Evolutionary conservation across 2,329 filamentous ascomycete genomes (phyloP), one percentile per base, ranked within the genome.

Genomic region (Trichoderma aggressivum): DNA sequence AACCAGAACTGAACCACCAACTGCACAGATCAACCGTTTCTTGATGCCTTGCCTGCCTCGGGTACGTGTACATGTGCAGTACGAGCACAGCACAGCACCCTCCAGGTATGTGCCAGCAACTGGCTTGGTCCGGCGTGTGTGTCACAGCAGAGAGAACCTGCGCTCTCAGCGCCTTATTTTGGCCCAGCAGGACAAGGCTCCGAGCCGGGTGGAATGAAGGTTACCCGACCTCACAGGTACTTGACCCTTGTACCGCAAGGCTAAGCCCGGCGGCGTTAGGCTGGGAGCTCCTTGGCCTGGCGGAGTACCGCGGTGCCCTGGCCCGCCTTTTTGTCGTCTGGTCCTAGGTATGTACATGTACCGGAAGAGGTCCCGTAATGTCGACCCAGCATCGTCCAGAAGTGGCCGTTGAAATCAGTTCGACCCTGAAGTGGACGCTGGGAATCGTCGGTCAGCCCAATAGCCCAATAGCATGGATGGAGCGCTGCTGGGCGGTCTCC

Each of bases 271-370:
- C 18, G 26, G 24, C 60, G 70, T 65, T 71, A 71, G 60, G 61
- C 55, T 66, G 55, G 30, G 32, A 71, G 70, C 70, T 62, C 59
- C 70, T 71, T 70, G 65, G 70, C 64, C 64, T 32, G 34, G 64
- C 59, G 65, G 70, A 71, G 63, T 56, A 56, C 55, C 61, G 56
- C 63, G 58, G 58, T 62, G 64, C 70, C 70, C 70, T 71, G 70
- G 65, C 70, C 70, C 64, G 70, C 70, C 70, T 59, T 70, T 43
- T 68, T 69, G 68, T 70, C 67, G 56, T 61, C 26, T 28, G 26
- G 26, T 28, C 59, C 47, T 28, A 56, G 68, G 59, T 70, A 28
- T 5, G 26, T 28, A 28, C 26, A 28, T 28, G 26, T 28, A 64
- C 68, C 59, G 60, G 60, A 56, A 21, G 60, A 71, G 47, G 43